Percentiles rank a stretch among this genome's conserved stretches.
Conservation (phyloP, 2,329 filamentous ascomycete genomes). For the Cladosporium oxysporum region DNA sequence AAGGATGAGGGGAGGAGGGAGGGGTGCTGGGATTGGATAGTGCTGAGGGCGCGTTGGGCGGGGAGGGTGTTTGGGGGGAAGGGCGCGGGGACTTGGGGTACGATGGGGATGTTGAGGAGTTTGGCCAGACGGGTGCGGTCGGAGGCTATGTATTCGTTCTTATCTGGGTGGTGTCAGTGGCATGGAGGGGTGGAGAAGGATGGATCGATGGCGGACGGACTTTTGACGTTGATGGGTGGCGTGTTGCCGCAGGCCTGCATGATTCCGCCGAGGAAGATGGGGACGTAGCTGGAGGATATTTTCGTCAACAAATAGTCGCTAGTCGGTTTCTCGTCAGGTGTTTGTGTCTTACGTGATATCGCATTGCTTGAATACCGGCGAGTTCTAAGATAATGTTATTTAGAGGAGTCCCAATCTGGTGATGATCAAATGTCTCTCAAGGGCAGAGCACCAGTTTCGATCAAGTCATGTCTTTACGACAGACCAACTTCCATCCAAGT, state of each 20-base stretch:
- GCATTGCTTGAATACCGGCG: slow-evolving; percentile 55
- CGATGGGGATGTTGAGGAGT: slow-evolving; percentile 57
- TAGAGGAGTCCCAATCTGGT: background rate
- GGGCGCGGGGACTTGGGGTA: slow-evolving; percentile 44
- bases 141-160: slow-evolving; percentile 57
- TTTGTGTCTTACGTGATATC: slow-evolving; percentile 40
- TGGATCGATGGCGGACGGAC: slow-evolving; percentile 38
- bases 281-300: slow-evolving; percentile 48
- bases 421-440: background rate
- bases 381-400: slow-evolving; percentile 46
- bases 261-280: slow-evolving; percentile 61
- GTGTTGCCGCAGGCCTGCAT: slow-evolving; percentile 59
- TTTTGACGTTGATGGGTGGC: slow-evolving; percentile 58
- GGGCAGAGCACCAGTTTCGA: background rate
- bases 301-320: background rate
- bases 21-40: slow-evolving; percentile 47
- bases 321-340: background rate
- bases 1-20: slow-evolving; percentile 45
- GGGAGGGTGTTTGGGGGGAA: slow-evolving; percentile 57
- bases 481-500: background rate
- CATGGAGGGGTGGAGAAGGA: background rate
- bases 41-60: slow-evolving; percentile 55
- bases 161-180: slow-evolving; percentile 47
- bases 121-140: slow-evolving; percentile 58
- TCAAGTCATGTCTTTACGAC: background rate